Conservation (phyloP, 768 basidiomycete species). For the Psilocybe azurescens region DNA sequence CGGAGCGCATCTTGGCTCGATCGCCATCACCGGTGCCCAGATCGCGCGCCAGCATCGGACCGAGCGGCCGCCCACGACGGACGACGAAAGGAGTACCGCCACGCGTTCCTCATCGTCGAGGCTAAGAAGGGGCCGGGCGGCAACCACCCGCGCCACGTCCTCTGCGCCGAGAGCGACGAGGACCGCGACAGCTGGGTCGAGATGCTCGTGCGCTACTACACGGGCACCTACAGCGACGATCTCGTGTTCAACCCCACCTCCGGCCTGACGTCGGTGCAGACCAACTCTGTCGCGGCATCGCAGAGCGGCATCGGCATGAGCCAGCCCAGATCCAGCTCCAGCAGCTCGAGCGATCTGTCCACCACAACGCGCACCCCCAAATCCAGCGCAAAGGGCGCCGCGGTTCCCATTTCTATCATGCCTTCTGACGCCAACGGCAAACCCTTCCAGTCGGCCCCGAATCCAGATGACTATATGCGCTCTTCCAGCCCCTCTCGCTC, state of each 20-base stretch:
- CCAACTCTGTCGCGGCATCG: constrained; percentile 28
- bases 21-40: constrained; percentile 88
- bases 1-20: constrained; percentile 90
- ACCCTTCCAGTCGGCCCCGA: constrained; percentile 30
- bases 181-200: constrained; percentile 97
- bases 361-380: constrained; percentile 33
- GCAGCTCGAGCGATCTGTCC: constrained; percentile 45
- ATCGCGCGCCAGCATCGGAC: constrained; percentile 92
- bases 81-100: constrained; percentile 95
- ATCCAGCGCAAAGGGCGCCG: constrained; percentile 48
- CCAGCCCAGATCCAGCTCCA: constrained; percentile 63
- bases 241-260: constrained; percentile 46
- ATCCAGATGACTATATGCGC: constrained; percentile 40
- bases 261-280: constrained; percentile 31
- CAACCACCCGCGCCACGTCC: constrained; percentile 81
- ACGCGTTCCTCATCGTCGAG: constrained; percentile 97
- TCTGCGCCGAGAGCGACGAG: constrained; percentile 95
- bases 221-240: constrained; percentile 81
- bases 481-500: constrained; percentile 63
- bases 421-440: constrained; percentile 42
- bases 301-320: constrained; percentile 31
- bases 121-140: constrained; percentile 75
- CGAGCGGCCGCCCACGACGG: constrained; percentile 52
- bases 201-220: constrained; percentile 87
- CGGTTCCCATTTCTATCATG: constrained; percentile 62